Base-by-base conservation (phyloP, 2,329 filamentous ascomycete genomes). In the Chaetomium sp. region DNA sequence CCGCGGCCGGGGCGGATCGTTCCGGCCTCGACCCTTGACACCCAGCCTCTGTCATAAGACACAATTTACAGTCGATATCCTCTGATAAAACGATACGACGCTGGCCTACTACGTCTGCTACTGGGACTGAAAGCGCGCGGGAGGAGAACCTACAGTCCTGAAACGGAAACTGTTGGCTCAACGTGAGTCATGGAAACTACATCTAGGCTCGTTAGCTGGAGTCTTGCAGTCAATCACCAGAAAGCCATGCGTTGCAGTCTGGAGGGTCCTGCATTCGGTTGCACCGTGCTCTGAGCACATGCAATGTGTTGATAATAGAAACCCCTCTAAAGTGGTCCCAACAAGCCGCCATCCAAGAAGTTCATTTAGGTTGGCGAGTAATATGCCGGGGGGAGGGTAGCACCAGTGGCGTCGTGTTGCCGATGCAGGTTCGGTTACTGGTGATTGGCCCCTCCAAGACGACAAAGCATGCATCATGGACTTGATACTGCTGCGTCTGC, bases 261-360 rank as follows among this genome's bases (percentile, higher is more conserved):
- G 21, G 16, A 49, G 57, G n/a, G 42, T 33, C 42, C 19, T 53
- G 57, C 57, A 35, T 53, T 60, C 27, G 38, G 56, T 23, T 60
- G 25, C 45, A 16, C 50, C 25, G 35, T 19, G 50, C 13, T 38
- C 8, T 9, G 47, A 33, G 25, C 16, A 19, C n/a, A 31, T n/a
- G 47, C 25, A 33, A 55, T 33, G 33, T 31, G 50, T 10, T 54
- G 5, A 27, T 16, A 8, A 47, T 21, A 9, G 35, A 9, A 47
- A 35, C 25, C n/a, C 47, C 25, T 19, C 47, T 21, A 29, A 49
- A 27, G 35, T 33, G 23, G 59, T 19, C 16, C 23, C 38, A 61
- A 49, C 19, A 38, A 56, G 13, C 38, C 33, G 3, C 23, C 35
- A 49, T 9, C 7, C 19, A 19, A 4, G 45, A 47, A 4, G 5